These are phyloP conservation scores for Neofusicoccum parvum DNA, from an alignment of 2,329 filamentous ascomycete genomes.

Conservation along the genomic window DNA sequence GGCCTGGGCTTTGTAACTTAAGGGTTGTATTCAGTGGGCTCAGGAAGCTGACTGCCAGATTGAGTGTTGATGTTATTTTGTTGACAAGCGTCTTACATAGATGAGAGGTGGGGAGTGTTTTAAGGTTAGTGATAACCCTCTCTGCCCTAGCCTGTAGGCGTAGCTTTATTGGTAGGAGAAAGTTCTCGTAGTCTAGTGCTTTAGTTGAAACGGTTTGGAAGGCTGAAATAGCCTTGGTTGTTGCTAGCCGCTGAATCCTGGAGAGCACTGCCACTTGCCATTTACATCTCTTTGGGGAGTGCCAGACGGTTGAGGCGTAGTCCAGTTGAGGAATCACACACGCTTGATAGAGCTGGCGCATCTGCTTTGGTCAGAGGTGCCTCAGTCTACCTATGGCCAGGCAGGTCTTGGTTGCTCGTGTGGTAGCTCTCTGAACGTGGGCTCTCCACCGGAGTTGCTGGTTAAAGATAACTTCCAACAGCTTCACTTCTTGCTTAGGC, in stretches of 20 bases:
- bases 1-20: background rate
- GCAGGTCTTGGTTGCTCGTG: conserved; percentile 25
- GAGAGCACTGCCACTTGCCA: background rate
- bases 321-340: conserved; percentile 29
- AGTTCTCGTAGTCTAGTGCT: background rate
- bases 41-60: background rate
- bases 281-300: conserved; percentile 27
- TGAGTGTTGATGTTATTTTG: background rate
- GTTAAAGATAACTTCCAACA: conserved; percentile 32
- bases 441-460: conserved; percentile 28
- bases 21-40: background rate
- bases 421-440: conserved; percentile 25
- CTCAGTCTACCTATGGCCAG: conserved; percentile 25
- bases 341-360: conserved; percentile 30
- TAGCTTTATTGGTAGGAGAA: background rate
- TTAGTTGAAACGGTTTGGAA: background rate
- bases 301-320: conserved; percentile 30
- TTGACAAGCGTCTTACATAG: background rate
- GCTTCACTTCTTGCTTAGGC: conserved; percentile 27
- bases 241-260: background rate
- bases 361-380: conserved; percentile 28
- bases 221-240: background rate
- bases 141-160: background rate
- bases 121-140: background rate
- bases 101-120: background rate